Evolutionary conservation across 257 asterid species (phyloP).

Genomic region (Petrea volubilis): DNA sequence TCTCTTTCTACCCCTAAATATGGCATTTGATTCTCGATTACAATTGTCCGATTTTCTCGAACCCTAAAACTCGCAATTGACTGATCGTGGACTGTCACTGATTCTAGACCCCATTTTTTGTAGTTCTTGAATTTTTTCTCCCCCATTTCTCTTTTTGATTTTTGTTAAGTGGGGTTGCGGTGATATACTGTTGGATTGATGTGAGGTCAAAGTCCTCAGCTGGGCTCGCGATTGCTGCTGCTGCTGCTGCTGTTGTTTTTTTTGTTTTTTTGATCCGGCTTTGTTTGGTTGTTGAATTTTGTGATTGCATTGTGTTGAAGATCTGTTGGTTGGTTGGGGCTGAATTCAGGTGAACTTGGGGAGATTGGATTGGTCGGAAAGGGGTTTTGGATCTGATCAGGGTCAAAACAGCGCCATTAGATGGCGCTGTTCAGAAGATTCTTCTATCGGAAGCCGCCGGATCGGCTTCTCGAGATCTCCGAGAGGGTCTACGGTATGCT

Average conservation of each 20-base stretch:
- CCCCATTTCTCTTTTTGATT: neutral
- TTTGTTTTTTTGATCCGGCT: constrained; percentile 23
- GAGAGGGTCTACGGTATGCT: constrained; percentile 95
- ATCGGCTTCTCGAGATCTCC: constrained; percentile 98
- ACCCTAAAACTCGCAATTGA: constrained; percentile 12
- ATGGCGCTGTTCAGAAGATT: constrained; percentile 99
- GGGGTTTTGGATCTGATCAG: constrained; percentile 63
- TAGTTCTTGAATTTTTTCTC: neutral
- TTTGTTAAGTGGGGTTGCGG: neutral
- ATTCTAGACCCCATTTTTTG: constrained; percentile 6
- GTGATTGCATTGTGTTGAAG: constrained; percentile 38
- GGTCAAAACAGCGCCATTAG: constrained; percentile 87
- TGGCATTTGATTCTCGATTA: neutral
- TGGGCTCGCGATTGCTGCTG: constrained; percentile 3
- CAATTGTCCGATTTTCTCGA: constrained; percentile 2
- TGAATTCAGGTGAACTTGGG: constrained; percentile 30
- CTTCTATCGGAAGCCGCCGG: constrained; percentile 99
- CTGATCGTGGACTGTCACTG: constrained; percentile 25
- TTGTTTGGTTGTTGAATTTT: constrained; percentile 24
- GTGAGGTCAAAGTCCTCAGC: constrained; percentile 21
- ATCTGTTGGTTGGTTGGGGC: constrained; percentile 40
- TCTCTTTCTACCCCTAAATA: neutral
- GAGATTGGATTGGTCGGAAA: constrained; percentile 26
- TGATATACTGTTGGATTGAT: constrained; percentile 35
- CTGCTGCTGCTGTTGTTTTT: constrained; percentile 21